These are phyloP conservation scores for Nadsonia fulvescens DNA, from an alignment of 805 yeast genomes.

Conservation along the genomic window DNA sequence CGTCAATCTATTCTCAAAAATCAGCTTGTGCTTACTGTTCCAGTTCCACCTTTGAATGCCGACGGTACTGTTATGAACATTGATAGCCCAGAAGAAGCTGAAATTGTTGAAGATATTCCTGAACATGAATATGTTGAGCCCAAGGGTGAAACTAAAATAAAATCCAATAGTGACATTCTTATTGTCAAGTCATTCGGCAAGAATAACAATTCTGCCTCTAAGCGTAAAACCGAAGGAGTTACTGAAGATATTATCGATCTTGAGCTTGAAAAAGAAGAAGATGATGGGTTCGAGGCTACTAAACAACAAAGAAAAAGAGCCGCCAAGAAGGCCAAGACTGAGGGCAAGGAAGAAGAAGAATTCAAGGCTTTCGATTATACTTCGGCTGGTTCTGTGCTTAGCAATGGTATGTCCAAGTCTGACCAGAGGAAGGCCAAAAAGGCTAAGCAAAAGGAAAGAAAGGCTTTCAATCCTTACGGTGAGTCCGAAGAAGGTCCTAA, in stretches of 20 bases:
- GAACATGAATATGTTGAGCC: constrained; percentile 3
- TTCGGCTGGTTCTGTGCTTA: constrained; percentile 12
- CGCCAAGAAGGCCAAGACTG: constrained; percentile 2
- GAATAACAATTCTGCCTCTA: constrained; percentile 2
- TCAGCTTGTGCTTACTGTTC: constrained; percentile 5
- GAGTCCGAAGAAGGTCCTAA: constrained; percentile 9
- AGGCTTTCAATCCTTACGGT: constrained; percentile 11
- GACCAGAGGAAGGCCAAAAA: constrained; percentile 3
- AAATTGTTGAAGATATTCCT: not conserved
- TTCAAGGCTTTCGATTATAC: constrained; percentile 14
- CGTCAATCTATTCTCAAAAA: constrained; percentile 1
- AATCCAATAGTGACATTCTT: constrained; percentile 5
- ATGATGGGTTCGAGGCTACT: constrained; percentile 3
- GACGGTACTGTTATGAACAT: constrained; percentile 1
- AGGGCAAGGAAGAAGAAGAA: constrained; percentile 2
- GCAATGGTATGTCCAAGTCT: constrained; percentile 5
- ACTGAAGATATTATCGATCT: no score
- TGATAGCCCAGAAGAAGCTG: constrained; percentile 1
- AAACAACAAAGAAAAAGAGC: no score
- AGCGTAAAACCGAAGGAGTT: no score
- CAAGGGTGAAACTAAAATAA: constrained; percentile 2
- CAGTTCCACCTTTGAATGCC: constrained; percentile 4
- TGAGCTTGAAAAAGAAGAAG: no score
- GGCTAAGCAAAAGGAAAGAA: constrained; percentile 5
- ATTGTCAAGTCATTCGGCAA: constrained; percentile 6